phyloP scores from a whole-genome alignment of 805 yeast species.

The Yamadazyma philogaea region DNA sequence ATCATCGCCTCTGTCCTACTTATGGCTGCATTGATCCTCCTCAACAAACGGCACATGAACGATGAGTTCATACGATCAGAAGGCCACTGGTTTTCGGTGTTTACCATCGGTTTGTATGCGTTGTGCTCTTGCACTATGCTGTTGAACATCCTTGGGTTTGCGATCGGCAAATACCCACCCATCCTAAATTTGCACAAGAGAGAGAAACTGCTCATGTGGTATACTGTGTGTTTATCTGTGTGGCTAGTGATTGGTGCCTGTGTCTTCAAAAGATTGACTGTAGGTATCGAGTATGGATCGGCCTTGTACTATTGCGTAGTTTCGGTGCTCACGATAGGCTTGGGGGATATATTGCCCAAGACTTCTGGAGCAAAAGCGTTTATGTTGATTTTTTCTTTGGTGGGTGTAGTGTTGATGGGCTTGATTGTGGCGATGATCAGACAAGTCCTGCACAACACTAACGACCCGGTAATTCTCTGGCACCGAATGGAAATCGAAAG shows the following conservation, averaged over 20 bases:
- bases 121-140: slow-evolving; percentile 50
- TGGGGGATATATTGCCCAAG: slow-evolving; percentile 68
- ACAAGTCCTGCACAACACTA: slow-evolving; percentile 57
- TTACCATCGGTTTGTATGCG: slow-evolving; percentile 62
- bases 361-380: slow-evolving; percentile 55
- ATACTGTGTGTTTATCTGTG: slow-evolving; percentile 57
- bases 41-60: slow-evolving; percentile 23
- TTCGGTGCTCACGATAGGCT: slow-evolving; percentile 74
- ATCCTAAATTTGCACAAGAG: slow-evolving; percentile 61
- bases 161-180: slow-evolving; percentile 60
- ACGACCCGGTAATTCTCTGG: slow-evolving; percentile 64
- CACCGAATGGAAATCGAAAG: slow-evolving; percentile 58
- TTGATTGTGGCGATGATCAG: slow-evolving; percentile 69
- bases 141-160: slow-evolving; percentile 62
- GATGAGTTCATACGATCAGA: slow-evolving; percentile 35
- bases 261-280: slow-evolving; percentile 38
- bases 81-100: slow-evolving; percentile 78
- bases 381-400: slow-evolving; percentile 58
- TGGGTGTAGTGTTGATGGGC: slow-evolving; percentile 74
- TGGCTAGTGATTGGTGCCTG: slow-evolving; percentile 73
- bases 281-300: slow-evolving; percentile 50
- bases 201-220: slow-evolving; percentile 73
- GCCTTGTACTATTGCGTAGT: slow-evolving; percentile 71
- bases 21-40: slow-evolving; percentile 44
- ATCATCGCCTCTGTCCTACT: slow-evolving; percentile 54